phyloP scores from a whole-genome alignment of 2,329 filamentous ascomycete genomes.

The Colletotrichum euphorbiae region DNA sequence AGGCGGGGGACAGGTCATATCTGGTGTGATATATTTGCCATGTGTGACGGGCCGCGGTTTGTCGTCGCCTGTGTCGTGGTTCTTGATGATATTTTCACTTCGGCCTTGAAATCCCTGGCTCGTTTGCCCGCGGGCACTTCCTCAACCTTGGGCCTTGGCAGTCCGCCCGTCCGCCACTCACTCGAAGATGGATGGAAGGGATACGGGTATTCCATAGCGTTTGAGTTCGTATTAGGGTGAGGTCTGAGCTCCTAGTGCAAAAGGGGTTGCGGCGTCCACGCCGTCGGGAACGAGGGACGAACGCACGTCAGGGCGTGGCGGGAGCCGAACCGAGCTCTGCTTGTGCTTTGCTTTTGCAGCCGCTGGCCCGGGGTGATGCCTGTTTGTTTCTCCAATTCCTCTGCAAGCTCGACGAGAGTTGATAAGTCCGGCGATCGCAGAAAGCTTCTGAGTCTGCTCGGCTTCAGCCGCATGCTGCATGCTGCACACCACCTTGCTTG shows the following conservation, averaged over 20 bases:
- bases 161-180: conserved; percentile 1
- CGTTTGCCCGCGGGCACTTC: background rate
- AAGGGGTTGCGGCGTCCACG: conserved; percentile 1
- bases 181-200: conserved; percentile 13
- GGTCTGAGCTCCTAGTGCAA: conserved; percentile 10
- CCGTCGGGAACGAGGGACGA: background rate
- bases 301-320: background rate
- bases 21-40: conserved; percentile 6
- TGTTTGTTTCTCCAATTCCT: background rate
- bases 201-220: conserved; percentile 4
- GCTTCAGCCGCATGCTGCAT: conserved; percentile 15
- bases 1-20: conserved; percentile 1
- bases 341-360: conserved; percentile 1
- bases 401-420: background rate
- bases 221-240: conserved; percentile 2
- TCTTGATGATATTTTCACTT: background rate
- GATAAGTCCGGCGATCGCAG: background rate
- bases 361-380: background rate
- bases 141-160: background rate
- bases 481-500: background rate
- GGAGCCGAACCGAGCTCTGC: background rate
- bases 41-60: background rate
- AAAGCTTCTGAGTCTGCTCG: background rate
- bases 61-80: background rate
- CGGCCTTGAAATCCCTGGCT: conserved; percentile 4